These are phyloP conservation scores for Tetrapisispora pingtungensis DNA, from an alignment of 805 yeast genomes.

Conservation along the genomic window DNA sequence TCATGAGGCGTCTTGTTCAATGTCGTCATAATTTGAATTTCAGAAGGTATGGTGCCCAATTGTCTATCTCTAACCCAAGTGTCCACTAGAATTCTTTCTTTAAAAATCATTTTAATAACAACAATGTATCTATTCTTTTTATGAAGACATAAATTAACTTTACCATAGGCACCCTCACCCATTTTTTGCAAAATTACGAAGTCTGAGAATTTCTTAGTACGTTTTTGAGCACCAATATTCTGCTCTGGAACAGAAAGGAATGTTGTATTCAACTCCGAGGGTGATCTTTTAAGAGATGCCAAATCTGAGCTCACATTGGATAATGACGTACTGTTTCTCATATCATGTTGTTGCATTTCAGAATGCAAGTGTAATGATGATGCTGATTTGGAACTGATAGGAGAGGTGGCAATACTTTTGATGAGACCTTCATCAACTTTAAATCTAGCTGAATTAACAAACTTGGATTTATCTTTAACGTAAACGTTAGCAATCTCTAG, in stretches of 20 bases:
- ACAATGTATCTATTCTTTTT: conserved; percentile 55
- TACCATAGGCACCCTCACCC: conserved; percentile 97
- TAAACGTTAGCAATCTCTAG: conserved; percentile 24
- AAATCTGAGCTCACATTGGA: not conserved
- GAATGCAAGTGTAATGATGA: conserved; percentile 4
- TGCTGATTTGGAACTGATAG: conserved; percentile 1
- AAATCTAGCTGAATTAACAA: conserved; percentile 28
- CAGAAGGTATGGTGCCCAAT: conserved; percentile 92
- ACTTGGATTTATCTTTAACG: conserved; percentile 25
- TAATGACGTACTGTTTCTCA: not conserved
- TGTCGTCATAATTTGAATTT: conserved; percentile 86
- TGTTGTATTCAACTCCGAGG: conserved; percentile 6
- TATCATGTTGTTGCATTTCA: not conserved
- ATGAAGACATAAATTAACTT: conserved; percentile 72
- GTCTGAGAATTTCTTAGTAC: conserved; percentile 63
- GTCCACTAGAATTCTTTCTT: conserved; percentile 87
- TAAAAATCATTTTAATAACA: conserved; percentile 81
- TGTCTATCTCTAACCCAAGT: conserved; percentile 93
- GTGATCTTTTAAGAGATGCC: not conserved
- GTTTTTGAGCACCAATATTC: conserved; percentile 53
- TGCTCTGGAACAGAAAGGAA: conserved; percentile 17
- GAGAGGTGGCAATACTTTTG: conserved; percentile 22
- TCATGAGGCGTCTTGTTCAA: conserved; percentile 72
- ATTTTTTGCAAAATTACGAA: conserved; percentile 62
- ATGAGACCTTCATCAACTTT: conserved; percentile 25